Conservation (phyloP, 2,329 filamentous ascomycete genomes). For the Monilinia fructigena region DNA sequence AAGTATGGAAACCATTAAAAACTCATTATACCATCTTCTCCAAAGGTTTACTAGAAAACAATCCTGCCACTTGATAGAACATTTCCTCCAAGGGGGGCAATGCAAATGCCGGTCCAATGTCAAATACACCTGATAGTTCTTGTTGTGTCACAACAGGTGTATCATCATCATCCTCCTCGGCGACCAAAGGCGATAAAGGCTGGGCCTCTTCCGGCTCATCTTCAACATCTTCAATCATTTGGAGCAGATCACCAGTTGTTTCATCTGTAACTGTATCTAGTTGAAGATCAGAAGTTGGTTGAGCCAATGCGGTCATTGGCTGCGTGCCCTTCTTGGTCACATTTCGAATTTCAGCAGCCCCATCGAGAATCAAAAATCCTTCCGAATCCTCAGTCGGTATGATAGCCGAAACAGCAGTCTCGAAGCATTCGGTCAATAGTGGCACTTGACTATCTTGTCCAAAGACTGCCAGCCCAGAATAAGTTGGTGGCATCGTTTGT, state of each 20-base stretch:
- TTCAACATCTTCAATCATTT: constrained; percentile 37
- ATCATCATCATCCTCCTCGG: constrained; percentile 51
- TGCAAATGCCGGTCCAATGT: constrained; percentile 65
- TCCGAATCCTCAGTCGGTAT: constrained; percentile 61
- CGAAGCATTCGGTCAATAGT: constrained; percentile 56
- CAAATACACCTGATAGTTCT: constrained; percentile 67
- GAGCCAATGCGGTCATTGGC: constrained; percentile 51
- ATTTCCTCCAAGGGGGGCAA: constrained; percentile 71
- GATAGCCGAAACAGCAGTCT: constrained; percentile 63
- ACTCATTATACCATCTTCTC: constrained; percentile 18
- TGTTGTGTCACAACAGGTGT: constrained; percentile 65
- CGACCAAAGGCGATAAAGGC: constrained; percentile 39
- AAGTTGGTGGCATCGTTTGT: constrained; percentile 45
- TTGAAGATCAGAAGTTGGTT: constrained; percentile 50
- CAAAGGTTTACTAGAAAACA: constrained; percentile 60
- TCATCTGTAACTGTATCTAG: constrained; percentile 41
- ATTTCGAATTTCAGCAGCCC: constrained; percentile 69
- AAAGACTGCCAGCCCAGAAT: constrained; percentile 62
- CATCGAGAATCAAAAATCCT: constrained; percentile 75
- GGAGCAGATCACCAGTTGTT: constrained; percentile 27
- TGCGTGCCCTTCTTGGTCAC: constrained; percentile 59
- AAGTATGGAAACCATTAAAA: constrained; percentile 21
- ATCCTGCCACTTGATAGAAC: constrained; percentile 68
- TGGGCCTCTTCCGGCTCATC: constrained; percentile 39
- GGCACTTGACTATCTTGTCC: constrained; percentile 58